Evolutionary conservation across 352 stramenopile genomes (phyloP).

Genomic region (Pythium rishiriense): DNA sequence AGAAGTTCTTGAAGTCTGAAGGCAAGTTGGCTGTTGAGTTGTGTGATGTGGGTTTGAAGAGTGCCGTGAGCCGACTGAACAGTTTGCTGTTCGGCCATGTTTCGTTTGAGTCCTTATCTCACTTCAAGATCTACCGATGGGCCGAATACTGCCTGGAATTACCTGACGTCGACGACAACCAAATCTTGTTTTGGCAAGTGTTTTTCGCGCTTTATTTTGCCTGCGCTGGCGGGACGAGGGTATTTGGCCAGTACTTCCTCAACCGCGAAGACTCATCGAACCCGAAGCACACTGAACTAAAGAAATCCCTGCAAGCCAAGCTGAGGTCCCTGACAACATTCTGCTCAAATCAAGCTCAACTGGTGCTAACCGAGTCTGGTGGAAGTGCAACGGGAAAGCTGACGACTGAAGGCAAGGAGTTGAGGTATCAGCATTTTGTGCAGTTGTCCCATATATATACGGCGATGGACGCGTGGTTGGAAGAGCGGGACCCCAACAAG

Average conservation of each 20-base stretch:
- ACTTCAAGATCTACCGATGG: conserved; percentile 40
- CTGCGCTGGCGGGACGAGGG: conserved; percentile 28
- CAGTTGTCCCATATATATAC: conserved; percentile 47
- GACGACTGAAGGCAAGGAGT: conserved; percentile 32
- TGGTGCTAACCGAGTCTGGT: conserved; percentile 25
- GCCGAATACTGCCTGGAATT: conserved; percentile 30
- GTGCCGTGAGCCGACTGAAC: conserved; percentile 15
- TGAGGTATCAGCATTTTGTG: conserved; percentile 32
- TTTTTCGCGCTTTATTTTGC: conserved; percentile 46
- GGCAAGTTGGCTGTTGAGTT: conserved; percentile 56
- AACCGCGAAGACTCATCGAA: conserved; percentile 30
- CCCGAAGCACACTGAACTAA: conserved; percentile 24
- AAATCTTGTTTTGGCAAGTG: conserved; percentile 45
- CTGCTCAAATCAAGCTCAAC: conserved; percentile 35
- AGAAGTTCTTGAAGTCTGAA: conserved; percentile 73
- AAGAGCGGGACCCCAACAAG: conserved; percentile 76
- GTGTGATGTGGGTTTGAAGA: conserved; percentile 17
- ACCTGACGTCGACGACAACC: conserved; percentile 28
- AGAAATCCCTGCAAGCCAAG: conserved; percentile 34
- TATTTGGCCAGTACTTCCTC: conserved; percentile 39
- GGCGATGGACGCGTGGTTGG: conserved; percentile 86
- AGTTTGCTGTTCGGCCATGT: conserved; percentile 27
- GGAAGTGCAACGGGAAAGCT: conserved; percentile 20
- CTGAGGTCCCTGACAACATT: conserved; percentile 31
- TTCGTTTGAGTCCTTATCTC: conserved; percentile 20